Evolutionary conservation across 257 asterid genomes (phyloP).

Genomic region (Nemophila menziesii): DNA sequence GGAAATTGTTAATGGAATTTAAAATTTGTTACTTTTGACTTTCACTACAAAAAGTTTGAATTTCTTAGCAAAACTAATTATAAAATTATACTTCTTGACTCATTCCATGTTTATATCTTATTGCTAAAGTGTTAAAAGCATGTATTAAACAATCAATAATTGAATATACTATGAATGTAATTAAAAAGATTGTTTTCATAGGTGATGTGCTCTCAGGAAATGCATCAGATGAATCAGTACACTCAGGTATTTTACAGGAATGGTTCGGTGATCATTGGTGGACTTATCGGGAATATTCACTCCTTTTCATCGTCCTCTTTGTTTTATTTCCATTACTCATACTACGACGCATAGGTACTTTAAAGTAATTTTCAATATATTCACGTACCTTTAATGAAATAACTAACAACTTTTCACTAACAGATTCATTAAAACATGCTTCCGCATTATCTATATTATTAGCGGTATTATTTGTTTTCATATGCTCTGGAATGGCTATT

Average conservation of each 20-base stretch:
- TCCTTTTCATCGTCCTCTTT: constrained; percentile 63
- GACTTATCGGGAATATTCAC: constrained; percentile 64
- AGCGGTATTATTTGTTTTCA: constrained; percentile 69
- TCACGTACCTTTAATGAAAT: constrained; percentile 24
- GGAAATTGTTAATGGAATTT: no score
- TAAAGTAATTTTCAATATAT: not conserved
- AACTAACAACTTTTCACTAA: constrained; percentile 19
- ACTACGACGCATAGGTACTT: constrained; percentile 78
- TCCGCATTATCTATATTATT: constrained; percentile 79
- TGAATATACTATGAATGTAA: not conserved
- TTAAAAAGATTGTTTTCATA: constrained; percentile 14
- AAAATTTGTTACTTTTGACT: no score
- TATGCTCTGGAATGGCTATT: constrained; percentile 81
- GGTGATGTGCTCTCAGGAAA: constrained; percentile 94
- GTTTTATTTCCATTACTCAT: constrained; percentile 74
- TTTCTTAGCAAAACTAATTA: no score
- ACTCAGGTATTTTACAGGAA: constrained; percentile 77
- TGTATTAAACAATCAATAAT: not conserved
- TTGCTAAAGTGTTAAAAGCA: not conserved
- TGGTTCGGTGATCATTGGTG: constrained; percentile 98
- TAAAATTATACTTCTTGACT: not conserved
- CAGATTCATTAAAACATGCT: constrained; percentile 89
- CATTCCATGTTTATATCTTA: not conserved
- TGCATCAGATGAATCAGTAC: constrained; percentile 58
- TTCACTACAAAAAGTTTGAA: no score